Base-by-base conservation (phyloP, 805 yeast genomes). In the Metschnikowia gruessii region DNA sequence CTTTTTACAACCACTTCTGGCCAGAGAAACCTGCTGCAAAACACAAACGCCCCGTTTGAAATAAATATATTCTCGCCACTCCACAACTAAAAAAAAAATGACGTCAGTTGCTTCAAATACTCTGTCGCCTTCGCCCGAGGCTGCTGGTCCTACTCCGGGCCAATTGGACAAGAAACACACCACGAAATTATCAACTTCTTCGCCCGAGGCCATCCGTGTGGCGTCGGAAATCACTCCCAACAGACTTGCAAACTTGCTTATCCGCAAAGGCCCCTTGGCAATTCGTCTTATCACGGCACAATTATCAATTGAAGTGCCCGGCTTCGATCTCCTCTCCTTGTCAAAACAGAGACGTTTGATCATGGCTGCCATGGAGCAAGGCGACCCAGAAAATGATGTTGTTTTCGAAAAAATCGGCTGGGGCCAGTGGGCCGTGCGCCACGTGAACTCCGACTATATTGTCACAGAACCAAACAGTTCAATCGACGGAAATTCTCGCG, bases 381-480 rank as follows among this genome's bases (percentile, higher is more conserved):
- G 87, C 9, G 87, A 82, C 57, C 55, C 74, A 1, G 70, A 64
- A 35, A 83, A 80, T 46, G 75, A 77, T 48, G 83, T 86, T 36
- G 79, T 85, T 13, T 91, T 91, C 68, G 95, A 89, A 60, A 91
- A 91, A 68, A 89, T 91, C 28, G 97, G 97, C 18, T 91, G 98
- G 98, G 98, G 98, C 49, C 95, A 91, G 64, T 91, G 98, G 98
- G 86, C 86, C 19, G 95, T 91, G 2, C 76, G 82, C 56, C 68
- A 71, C 40, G 80, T 58, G 57, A 76, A 65, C 61, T 75, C 66
- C 26, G 70, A 77, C 64, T 62, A 58, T 58, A 57, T 73, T 64
- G 62, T 76, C 58, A 75, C 78, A 35, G 80, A 56, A 31, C 48
- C 58, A n/a, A 54, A 42, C 41, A 44, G 47, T 4, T 30, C 49